phyloP scores from a whole-genome alignment of 345 rosid species.

The Brassica incana region DNA sequence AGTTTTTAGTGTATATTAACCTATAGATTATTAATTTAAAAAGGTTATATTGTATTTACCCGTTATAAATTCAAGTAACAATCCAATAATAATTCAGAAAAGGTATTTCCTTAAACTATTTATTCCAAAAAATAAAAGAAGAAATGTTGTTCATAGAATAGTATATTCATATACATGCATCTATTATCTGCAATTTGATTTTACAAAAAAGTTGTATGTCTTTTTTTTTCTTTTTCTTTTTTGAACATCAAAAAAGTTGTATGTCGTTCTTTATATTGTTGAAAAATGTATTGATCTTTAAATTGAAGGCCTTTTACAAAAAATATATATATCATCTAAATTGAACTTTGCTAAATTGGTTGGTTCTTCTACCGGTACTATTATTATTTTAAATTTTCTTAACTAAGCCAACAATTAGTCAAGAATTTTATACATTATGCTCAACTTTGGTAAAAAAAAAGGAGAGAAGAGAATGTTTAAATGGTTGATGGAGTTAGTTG shows the following conservation, averaged over 20 bases:
- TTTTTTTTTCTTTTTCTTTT: too few relatives aligned
- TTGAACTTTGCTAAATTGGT: not conserved
- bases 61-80: too few relatives aligned
- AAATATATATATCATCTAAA: not conserved
- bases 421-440: not conserved
- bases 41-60: too few relatives aligned
- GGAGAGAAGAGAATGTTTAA: not conserved
- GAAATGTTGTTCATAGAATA: not conserved
- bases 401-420: slow-evolving; percentile 22
- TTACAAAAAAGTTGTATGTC: too few relatives aligned
- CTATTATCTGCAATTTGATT: not conserved
- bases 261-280: too few relatives aligned
- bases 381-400: not conserved
- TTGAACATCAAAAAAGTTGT: too few relatives aligned
- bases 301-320: too few relatives aligned
- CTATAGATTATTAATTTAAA: too few relatives aligned
- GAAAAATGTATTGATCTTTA: too few relatives aligned
- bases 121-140: not conserved
- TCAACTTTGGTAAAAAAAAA: not conserved
- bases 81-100: too few relatives aligned
- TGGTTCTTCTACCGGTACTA: not conserved
- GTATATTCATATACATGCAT: not conserved
- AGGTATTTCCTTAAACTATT: too few relatives aligned
- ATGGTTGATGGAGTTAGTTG: slow-evolving; percentile 40
- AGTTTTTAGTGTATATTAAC: too few relatives aligned